Evolutionary conservation across 768 basidiomycete genomes (phyloP), one percentile per base, ranked within the genome.

Genomic region (Tricholoma saponaceum): DNA sequence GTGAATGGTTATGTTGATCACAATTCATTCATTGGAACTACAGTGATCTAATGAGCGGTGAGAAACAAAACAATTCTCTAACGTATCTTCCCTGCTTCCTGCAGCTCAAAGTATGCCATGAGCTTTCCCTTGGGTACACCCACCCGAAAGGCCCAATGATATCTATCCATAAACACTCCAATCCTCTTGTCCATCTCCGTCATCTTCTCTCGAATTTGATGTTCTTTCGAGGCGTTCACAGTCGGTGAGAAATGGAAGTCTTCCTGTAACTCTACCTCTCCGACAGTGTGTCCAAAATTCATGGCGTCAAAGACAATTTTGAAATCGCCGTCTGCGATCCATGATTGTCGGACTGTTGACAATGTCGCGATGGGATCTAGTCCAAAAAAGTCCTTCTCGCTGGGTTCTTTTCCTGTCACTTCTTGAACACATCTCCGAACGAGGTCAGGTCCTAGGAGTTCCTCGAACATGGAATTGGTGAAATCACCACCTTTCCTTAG

Each of bases 61-160:
- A 44, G 43, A 22, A 44, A 44, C 43, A 9, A 44, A 44, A 44
- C 20, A 44, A 47, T 47, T 47, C 25, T 23, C 14, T 47, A 47
- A 26, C 25, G 22, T 26, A 47, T 47, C 44, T 47, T 47, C 44
- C 44, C 44, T 47, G 44, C 44, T 47, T 47, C 44, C 25, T 47
- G 44, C 44, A 47, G 44, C 44, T 47, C 44, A 26, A 47, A 47
- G 44, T 47, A 47, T 47, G 44, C 44, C 44, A 47, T 47, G 25
- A 47, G 44, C 25, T 47, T 47, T 47, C 44, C 44, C 44, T 47
- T 47, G 44, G 44, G 44, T 47, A 26, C 23, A 26, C 44, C 44
- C 13, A 9, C 23, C 44, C 25, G 44, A 26, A 47, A 47, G 12
- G 44, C 44, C 44, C 44, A 47, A 25, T 47, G 44, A 47, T 47